These are phyloP conservation scores for Pythium dissimile DNA, from an alignment of 352 stramenopile genomes.

Conservation along the genomic window DNA sequence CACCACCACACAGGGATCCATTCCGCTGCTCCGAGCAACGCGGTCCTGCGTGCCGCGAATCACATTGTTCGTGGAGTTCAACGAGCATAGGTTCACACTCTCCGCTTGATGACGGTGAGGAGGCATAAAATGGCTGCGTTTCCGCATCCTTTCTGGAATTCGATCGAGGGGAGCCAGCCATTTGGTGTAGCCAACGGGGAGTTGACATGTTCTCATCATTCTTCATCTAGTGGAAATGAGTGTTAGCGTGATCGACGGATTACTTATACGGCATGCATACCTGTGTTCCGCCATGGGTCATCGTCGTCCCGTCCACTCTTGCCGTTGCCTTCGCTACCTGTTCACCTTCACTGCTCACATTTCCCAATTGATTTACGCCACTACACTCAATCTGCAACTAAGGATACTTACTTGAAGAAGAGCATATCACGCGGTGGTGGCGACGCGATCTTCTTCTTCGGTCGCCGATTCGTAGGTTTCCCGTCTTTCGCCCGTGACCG, in stretches of 20 bases:
- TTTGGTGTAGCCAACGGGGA: no score
- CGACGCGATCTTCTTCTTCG: neutral
- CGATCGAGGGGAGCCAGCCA: no score
- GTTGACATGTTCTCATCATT: neutral
- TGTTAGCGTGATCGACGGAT: neutral
- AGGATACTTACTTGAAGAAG: constrained; percentile 37
- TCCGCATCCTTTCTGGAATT: no score
- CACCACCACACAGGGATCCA: no score
- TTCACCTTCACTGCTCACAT: constrained; percentile 6
- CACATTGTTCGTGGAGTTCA: no score
- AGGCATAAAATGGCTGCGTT: constrained; percentile 1
- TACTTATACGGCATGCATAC: neutral
- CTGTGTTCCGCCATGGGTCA: neutral
- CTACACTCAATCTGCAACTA: neutral
- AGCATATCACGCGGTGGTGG: constrained; percentile 16
- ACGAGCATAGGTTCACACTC: no score
- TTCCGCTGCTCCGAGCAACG: no score
- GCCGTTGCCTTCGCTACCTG: neutral
- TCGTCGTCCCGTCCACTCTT: neutral
- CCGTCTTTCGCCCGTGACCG: neutral
- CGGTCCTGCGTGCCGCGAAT: no score
- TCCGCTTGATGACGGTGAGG: neutral
- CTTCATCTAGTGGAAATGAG: neutral
- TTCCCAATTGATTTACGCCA: neutral
- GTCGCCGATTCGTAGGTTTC: neutral